Evolutionary conservation across 2,329 filamentous ascomycete genomes (phyloP).

Genomic region (Fusarium sarcochroum): DNA sequence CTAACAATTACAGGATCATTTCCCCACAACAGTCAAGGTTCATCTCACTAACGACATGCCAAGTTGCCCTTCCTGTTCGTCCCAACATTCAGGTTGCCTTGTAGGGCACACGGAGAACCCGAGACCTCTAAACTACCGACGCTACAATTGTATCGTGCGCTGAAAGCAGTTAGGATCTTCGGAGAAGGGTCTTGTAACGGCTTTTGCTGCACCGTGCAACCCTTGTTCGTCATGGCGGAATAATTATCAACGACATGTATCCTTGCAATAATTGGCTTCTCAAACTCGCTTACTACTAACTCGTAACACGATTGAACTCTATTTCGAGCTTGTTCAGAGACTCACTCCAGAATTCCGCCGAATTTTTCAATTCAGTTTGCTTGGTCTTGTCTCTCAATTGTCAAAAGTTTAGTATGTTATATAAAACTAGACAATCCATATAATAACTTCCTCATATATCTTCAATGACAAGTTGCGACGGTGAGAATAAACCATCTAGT

Average conservation of each 20-base stretch:
- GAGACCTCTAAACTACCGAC: not conserved
- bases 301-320: constrained; percentile 34
- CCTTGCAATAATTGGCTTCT: constrained; percentile 15
- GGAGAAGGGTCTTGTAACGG: constrained; percentile 8
- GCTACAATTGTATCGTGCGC: not conserved
- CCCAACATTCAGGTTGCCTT: not conserved
- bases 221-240: constrained; percentile 8
- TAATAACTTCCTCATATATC: too few relatives aligned
- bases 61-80: not conserved
- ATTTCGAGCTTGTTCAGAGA: constrained; percentile 14
- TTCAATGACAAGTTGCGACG: too few relatives aligned
- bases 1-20: constrained; percentile 6
- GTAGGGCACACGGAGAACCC: not conserved
- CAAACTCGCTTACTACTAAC: constrained; percentile 31
- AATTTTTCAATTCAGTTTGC: not conserved
- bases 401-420: not conserved
- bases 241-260: constrained; percentile 4
- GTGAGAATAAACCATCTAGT: too few relatives aligned
- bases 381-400: not conserved
- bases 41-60: not conserved
- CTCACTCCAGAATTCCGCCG: not conserved
- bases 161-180: constrained; percentile 8
- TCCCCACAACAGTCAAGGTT: not conserved
- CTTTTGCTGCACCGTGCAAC: constrained; percentile 2
- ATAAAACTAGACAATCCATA: not conserved